These are phyloP conservation scores for Globisporangium camurandrum DNA, from an alignment of 352 stramenopile genomes.

Conservation along the genomic window DNA sequence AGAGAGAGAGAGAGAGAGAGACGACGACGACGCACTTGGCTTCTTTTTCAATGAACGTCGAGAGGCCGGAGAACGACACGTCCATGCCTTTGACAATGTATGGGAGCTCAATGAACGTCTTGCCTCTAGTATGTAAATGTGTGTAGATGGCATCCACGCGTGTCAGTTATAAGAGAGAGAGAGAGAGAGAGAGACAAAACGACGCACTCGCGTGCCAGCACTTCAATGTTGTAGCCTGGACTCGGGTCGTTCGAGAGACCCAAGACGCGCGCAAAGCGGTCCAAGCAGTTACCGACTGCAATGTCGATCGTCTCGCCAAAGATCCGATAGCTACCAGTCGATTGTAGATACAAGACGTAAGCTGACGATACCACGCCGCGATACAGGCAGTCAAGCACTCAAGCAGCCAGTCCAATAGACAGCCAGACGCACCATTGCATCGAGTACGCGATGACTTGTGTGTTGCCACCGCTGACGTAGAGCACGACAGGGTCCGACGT, in stretches of 20 bases:
- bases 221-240: slow-evolving; percentile 99
- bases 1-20: not conserved
- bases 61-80: slow-evolving; percentile 97
- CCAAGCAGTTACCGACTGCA: slow-evolving; percentile 98
- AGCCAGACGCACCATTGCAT: slow-evolving; percentile 56
- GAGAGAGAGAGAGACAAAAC: too few species aligned
- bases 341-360: slow-evolving; percentile 7
- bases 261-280: slow-evolving; percentile 95
- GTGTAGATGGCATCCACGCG: too few species aligned
- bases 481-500: slow-evolving; percentile 95
- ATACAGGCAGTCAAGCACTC: not conserved
- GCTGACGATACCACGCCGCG: not conserved
- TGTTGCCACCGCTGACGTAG: slow-evolving; percentile 99
- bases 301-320: slow-evolving; percentile 99
- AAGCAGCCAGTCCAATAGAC: not conserved
- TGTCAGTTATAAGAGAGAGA: too few species aligned
- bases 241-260: slow-evolving; percentile 97
- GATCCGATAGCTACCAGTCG: slow-evolving; percentile 90
- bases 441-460: slow-evolving; percentile 91
- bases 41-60: slow-evolving; percentile 95
- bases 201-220: slow-evolving; percentile 90
- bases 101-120: slow-evolving; percentile 93
- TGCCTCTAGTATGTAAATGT: too few species aligned
- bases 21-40: slow-evolving; percentile 44
- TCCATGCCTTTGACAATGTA: slow-evolving; percentile 99